Base-by-base conservation (phyloP, 2,329 filamentous ascomycete genomes). In the Colletotrichum eremochloae region DNA sequence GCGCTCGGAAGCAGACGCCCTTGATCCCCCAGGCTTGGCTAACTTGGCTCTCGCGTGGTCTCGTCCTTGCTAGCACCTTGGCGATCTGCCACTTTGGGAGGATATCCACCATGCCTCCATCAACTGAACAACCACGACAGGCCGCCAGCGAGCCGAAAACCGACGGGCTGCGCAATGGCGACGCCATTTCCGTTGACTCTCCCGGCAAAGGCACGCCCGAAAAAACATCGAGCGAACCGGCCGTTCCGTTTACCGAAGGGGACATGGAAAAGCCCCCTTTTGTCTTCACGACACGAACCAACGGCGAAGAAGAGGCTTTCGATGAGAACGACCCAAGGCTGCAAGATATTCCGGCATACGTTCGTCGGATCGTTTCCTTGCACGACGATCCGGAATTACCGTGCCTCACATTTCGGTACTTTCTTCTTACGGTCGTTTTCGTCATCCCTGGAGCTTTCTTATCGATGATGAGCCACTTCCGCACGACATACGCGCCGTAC, bases 371-470 rank as follows among this genome's bases (percentile, higher is more conserved):
- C 11, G 69, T 72, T 14, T 68, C 64, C 12, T 20, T 72, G n/a
- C 61, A 67, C 72, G 83, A 86, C 66, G 86, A 88, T 63, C 82
- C 85, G 52, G 86, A 88, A 44, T 78, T 88, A 2, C 84, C 86
- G 11, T 82, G 84, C 67, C 88, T 87, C 77, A 91, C 89, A 6
- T 83, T 91, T 69, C 89, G 89, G 33, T 87, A 88, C 52, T 91
- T 89, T 87, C 75, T 79, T 5, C 88, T 91, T 67, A 74, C 81
- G 9, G 86, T 90, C 67, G 84, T 85, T 0, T 85, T 87, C 1
- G 87, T 87, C 62, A 86, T 89, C 12, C 86, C 87, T n/a, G 86
- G 90, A 76, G 80, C 90, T 57, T 81, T 89, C 24, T 82, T 87
- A 12, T 89, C 88, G 69, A 88, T 88, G 44, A 77, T 81, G 58